A percentile compares a stretch with the other conserved stretches of the same genome.
Conservation (phyloP, 768 basidiomycete species). For the Clavaria fumosa region DNA sequence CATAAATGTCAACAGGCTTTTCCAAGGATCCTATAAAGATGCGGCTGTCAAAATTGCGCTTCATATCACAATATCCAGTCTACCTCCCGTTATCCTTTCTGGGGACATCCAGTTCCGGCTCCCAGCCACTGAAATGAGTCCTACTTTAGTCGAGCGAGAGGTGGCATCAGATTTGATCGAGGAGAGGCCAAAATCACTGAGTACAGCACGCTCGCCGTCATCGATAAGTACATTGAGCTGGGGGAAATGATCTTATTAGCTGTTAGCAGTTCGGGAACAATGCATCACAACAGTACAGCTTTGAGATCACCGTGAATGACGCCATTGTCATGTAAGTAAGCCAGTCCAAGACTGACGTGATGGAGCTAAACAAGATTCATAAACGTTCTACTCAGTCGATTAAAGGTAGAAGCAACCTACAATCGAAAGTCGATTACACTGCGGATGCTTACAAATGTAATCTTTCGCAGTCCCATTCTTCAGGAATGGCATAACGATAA, state of each 20-base stretch:
- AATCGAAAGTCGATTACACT: not conserved
- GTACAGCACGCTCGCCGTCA: constrained; percentile 1
- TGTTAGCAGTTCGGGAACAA: not conserved
- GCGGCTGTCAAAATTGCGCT: no score
- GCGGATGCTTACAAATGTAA: not conserved
- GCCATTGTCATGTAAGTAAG: constrained; percentile 14
- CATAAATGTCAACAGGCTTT: constrained; percentile 6
- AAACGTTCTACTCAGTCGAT: not conserved
- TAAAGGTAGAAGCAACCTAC: not conserved
- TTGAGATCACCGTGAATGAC: constrained; percentile 18
- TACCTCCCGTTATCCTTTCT: constrained; percentile 4
- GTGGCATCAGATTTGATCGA: constrained; percentile 3
- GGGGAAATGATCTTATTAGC: not conserved
- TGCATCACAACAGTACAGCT: constrained; percentile 7
- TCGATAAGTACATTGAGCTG: constrained; percentile 20
- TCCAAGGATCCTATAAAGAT: not conserved
- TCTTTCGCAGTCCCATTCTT: not conserved
- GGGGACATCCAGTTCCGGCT: constrained; percentile 7
- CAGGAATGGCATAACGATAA: not conserved
- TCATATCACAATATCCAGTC: not conserved
- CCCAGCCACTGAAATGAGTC: not conserved
- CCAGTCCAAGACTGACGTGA: constrained; percentile 13
- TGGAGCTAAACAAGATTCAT: constrained; percentile 10
- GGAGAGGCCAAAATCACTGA: constrained; percentile 6
- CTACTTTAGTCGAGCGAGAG: not conserved